Evolutionary conservation across 176 grass and related monocot genomes (phyloP), one percentile per base, ranked within the genome.

Genomic region (Rhipidocladum racemiflorum): DNA sequence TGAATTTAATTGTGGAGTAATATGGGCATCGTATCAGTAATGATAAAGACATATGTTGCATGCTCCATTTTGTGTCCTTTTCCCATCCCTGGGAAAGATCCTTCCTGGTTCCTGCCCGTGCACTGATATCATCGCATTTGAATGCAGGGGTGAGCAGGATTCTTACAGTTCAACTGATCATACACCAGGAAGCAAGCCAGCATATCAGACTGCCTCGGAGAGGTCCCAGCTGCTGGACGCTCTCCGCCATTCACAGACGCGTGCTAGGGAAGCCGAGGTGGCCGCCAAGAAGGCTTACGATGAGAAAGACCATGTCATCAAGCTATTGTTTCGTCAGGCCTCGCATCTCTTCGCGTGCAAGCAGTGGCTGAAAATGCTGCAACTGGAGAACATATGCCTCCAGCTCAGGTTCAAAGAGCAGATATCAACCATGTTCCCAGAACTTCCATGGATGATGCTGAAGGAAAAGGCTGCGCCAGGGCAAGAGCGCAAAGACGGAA

Each of bases 361-460:
- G 82, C 96, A 99, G 18, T 99, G 92, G 96, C 45, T 99, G 38
- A 90, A 90, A 81, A 88, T 95, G 80, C 65, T 99, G 79, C 96
- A 99, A 18, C 64, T 93, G 60, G 96, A 99, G 70, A 99, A 90
- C 63, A 81, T 99, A 17, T 95, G 92, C 79, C 91, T 95, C 82
- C 90, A 95, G 85, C 89, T 95, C 23, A 91, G 79, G 89, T 55
- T 88, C 27, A 90, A 87, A 46, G 84, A 99, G 9, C 56, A 89
- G 30, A 73, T 92, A 53, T 74, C 92, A n/a, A 38, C 83, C 8
- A 86, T 94, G 70, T 82, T 94, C 74, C 92, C 87, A 0, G 82
- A 87, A 12, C 43, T 94, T 73, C 92, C 92, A 12, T 90, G 89
- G 92, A 85, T 87, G 74, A 68, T 44, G 55, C 38, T 81, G 64